Percentiles rank a stretch among this genome's conserved stretches.
Conservation (phyloP, 2,329 filamentous ascomycete genomes). For the Neoascochyta sp. region DNA sequence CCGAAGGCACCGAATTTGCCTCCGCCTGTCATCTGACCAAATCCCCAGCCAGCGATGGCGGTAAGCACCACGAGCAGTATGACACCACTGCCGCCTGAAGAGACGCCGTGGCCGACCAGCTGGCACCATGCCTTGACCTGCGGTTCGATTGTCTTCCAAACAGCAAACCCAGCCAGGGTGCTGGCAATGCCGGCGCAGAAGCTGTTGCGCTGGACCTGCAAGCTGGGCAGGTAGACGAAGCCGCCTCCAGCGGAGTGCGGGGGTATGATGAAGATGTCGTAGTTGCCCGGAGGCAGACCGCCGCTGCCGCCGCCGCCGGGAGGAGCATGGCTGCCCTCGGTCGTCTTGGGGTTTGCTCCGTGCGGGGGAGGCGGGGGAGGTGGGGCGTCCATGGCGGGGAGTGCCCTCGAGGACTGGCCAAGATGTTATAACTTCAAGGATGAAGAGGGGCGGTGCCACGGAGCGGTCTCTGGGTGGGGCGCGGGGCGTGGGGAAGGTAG, state of each 20-base stretch:
- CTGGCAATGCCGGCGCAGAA: constrained; percentile 83
- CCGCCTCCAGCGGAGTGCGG: constrained; percentile 84
- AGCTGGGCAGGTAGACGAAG: constrained; percentile 89
- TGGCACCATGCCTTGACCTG: constrained; percentile 70
- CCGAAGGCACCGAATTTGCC: constrained; percentile 37
- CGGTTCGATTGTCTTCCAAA: constrained; percentile 72
- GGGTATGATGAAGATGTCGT: constrained; percentile 96
- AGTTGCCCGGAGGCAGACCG: constrained; percentile 81
- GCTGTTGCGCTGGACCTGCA: constrained; percentile 82
- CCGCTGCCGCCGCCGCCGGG: constrained; percentile 24
- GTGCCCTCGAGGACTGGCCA: constrained; percentile 21
- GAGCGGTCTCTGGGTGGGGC: too few relatives aligned
- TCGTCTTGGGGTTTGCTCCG: constrained; percentile 68
- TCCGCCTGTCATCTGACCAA: constrained; percentile 61
- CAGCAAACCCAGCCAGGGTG: constrained; percentile 66
- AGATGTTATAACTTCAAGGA: background rate
- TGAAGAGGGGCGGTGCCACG: background rate
- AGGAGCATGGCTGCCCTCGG: constrained; percentile 28
- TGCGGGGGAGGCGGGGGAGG: constrained; percentile 83
- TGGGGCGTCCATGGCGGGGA: constrained; percentile 42
- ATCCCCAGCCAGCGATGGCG: constrained; percentile 73
- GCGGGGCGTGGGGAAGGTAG: too few relatives aligned
- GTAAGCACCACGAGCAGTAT: constrained; percentile 68
- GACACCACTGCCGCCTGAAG: constrained; percentile 64
- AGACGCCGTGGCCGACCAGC: constrained; percentile 57